Evolutionary conservation across 139 green algal genomes (phyloP).

Genomic region (Chlamydomonas applanata): DNA sequence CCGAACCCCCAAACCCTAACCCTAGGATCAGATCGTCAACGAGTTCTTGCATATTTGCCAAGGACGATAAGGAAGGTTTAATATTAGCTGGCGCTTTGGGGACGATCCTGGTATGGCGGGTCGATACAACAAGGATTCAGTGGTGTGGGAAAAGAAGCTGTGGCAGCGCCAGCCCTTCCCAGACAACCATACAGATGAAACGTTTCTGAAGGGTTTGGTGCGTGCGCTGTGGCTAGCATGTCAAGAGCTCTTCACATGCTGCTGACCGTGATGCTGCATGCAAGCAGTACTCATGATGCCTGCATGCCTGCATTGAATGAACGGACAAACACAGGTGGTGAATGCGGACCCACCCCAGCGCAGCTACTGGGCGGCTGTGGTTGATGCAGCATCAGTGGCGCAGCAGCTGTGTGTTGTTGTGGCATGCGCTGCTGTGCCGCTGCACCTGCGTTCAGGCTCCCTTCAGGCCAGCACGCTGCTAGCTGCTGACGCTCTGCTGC

Average conservation of each 20-base stretch:
- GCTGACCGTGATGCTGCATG: not conserved
- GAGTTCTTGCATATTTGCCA: no score
- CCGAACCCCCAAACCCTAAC: no score
- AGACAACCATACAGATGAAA: constrained; percentile 66
- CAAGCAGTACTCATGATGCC: not conserved
- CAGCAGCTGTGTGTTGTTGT: constrained; percentile 74
- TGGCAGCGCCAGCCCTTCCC: constrained; percentile 54
- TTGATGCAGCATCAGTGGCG: constrained; percentile 56
- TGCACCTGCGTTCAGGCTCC: constrained; percentile 29
- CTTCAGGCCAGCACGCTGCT: not conserved
- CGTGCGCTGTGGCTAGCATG: not conserved
- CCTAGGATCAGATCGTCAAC: no score
- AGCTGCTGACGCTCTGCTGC: not conserved
- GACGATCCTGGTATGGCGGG: no score
- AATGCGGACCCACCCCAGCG: constrained; percentile 51
- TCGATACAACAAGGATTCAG: no score
- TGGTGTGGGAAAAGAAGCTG: constrained; percentile 57
- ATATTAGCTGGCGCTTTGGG: no score
- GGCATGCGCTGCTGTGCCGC: constrained; percentile 43
- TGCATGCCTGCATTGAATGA: not conserved
- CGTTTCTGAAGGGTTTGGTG: constrained; percentile 70
- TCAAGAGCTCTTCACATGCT: not conserved
- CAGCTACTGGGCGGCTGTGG: constrained; percentile 67
- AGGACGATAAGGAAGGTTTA: no score
- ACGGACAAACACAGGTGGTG: constrained; percentile 44